phyloP scores from a whole-genome alignment of 2,329 filamentous ascomycete species.

The Trichophyton schoenleinii region DNA sequence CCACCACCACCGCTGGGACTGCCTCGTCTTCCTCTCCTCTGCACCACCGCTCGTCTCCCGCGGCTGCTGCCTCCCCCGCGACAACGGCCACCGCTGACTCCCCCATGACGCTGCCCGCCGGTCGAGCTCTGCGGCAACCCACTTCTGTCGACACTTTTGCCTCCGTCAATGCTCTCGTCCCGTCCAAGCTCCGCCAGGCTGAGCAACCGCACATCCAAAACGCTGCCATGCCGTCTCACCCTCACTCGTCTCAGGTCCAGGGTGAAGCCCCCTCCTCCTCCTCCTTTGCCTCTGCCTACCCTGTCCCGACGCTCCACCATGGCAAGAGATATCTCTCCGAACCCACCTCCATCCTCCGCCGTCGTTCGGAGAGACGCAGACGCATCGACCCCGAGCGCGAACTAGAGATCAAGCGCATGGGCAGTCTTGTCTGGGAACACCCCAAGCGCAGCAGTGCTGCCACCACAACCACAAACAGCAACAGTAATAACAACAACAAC shows the following conservation, averaged over 20 bases:
- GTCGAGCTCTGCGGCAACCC: constrained; percentile 11
- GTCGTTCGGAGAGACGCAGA: constrained; percentile 65
- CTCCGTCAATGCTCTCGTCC: constrained; percentile 7
- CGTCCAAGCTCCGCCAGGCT: constrained; percentile 7
- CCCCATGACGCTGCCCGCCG: background rate
- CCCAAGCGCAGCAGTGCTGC: constrained; percentile 52
- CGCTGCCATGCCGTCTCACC: constrained; percentile 7
- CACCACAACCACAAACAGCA: constrained; percentile 28
- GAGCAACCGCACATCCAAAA: constrained; percentile 16
- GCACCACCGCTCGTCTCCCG: background rate
- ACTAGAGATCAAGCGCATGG: constrained; percentile 77
- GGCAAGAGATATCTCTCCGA: constrained; percentile 50
- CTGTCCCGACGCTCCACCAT: constrained; percentile 38
- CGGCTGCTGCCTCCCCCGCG: background rate
- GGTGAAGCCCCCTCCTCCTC: constrained; percentile 17
- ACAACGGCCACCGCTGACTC: background rate
- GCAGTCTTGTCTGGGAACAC: constrained; percentile 44
- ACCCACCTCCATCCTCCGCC: constrained; percentile 42
- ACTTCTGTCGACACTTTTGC: constrained; percentile 15
- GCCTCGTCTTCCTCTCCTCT: background rate
- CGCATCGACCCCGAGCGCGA: constrained; percentile 66
- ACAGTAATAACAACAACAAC: too few species aligned
- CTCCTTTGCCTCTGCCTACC: constrained; percentile 21
- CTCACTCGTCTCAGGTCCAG: constrained; percentile 22
- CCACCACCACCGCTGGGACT: constrained; percentile 2